Evolutionary conservation across 345 rosid species (phyloP), one percentile per base, ranked within the genome.

Genomic region (Camelina neglecta): DNA sequence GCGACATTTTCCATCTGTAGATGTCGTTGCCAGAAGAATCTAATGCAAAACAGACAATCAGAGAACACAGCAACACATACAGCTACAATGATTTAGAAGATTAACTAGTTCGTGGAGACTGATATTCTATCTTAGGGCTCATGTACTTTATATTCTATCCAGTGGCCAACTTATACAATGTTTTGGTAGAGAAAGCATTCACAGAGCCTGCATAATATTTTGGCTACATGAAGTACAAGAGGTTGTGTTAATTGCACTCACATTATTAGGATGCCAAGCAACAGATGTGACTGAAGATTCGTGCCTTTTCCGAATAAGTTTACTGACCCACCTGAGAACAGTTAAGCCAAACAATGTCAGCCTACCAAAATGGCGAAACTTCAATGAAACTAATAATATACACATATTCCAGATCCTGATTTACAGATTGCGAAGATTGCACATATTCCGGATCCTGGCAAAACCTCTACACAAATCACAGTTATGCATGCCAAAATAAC

Each of bases 201-300:
- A 48, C 7, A 41, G 2, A 29, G 49, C 39, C 39, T 20, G 41
- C 6, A 72, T 26, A 41, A 13, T 10, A 58, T 48, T 36, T 35
- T 51, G 21, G 33, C 42, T 31, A 71, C 50, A 63, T 18, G 31
- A 65, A 20, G 23, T 48, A 48, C 24, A 60, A 10, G 20, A 35
- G 69, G 49, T 38, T 72, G 13, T 64, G 67, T 50, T 48, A 36
- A 57, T 42, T 66, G 57, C 50, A 82, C 96, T 1, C n/a, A 92
- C 99, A 84, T 92, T 95, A 75, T 95, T 89, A 66, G 98, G 99
- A 82, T 95, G 99, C 98, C 99, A 95, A 20, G 98, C 98, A 81
- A 92, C 90, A 76, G 85, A 81, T 69, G 98, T 95, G 80, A 95
- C 98, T 23, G 99, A 95, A 44, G 98, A 92, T 69, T 89, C 86